Conservation (phyloP, 257 asterid genomes). For the Nicotiana sylvestris region DNA sequence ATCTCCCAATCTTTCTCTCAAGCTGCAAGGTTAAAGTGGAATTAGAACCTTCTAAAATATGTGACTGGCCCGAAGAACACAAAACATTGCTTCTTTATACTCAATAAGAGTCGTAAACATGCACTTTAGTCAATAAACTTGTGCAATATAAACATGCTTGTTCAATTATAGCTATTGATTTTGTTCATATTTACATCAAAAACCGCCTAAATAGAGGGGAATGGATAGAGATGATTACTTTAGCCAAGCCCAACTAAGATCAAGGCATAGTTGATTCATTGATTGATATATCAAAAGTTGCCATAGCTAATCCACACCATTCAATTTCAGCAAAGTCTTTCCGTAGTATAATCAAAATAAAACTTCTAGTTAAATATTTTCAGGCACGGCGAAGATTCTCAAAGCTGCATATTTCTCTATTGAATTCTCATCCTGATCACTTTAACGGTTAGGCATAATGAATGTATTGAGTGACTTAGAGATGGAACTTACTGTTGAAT, state of each 20-base stretch:
- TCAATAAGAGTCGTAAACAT: not conserved
- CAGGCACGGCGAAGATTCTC: not conserved
- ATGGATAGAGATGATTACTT: not conserved
- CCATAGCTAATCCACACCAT: not conserved
- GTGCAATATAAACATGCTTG: not conserved
- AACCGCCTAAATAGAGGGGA: not conserved
- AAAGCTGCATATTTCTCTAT: no score
- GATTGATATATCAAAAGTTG: not conserved
- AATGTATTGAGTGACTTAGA: not conserved
- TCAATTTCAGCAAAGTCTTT: not conserved
- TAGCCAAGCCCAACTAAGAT: not conserved
- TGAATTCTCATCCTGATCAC: not conserved
- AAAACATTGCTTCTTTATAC: not conserved
- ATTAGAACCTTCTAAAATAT: not conserved
- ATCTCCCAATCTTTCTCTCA: not conserved
- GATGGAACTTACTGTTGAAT: slow-evolving; percentile 62
- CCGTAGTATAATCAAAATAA: not conserved
- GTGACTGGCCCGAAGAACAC: not conserved
- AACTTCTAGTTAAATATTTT: not conserved
- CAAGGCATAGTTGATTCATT: not conserved
- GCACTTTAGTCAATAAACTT: not conserved
- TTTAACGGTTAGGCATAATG: not conserved
- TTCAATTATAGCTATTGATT: not conserved
- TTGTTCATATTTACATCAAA: not conserved
- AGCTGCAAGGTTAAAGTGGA: not conserved